Evolutionary conservation across 164 flowering plant species (phyloP), one percentile per base, ranked within the genome.

Genomic region (Dillenia turbinata): DNA sequence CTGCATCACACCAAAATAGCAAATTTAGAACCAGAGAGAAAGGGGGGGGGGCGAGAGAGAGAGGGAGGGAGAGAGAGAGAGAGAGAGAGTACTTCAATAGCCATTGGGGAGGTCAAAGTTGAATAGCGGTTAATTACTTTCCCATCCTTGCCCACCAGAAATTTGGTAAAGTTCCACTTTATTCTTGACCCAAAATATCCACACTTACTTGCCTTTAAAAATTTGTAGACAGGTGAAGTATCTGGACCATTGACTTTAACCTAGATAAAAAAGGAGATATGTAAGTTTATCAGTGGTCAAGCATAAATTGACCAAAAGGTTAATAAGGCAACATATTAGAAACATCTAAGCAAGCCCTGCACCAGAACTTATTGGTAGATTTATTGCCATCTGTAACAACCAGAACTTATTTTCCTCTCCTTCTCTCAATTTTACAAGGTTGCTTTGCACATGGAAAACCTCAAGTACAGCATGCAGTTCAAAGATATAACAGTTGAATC

Each of bases 151-250:
- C 79, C 88, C 44, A 92, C 84, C 15, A 92, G 64, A 71, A 92
- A 92, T 69, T 92, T 92, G 46, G 92, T 85, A 75, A 92, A 92
- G 67, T 89, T 92, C 98, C 96, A 92, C 66, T 89, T 86, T 60
- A 92, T 83, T 59, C 88, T 69, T 43, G 78, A 60, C 10, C 98
- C 90, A 50, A 82, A 9, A 48, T 65, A 64, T 22, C 89, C 85
- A 54, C 69, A 2, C 68, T 71, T 77, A 19, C 71, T 79, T 10
- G 78, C 70, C 66, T 93, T 90, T 3, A 90, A 84, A 63, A 83
- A 88, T 69, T 77, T 80, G 82, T 84, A 90, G 9, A 90, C 70
- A 2, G 98, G 96, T 64, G 89, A 89, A 13, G 97, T 58, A 15
- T 77, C 48, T 53, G 85, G 73, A 13, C 98, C 98, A 78, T 93